Evolutionary conservation across 345 rosid genomes (phyloP).

Genomic region (Populus simonii): DNA sequence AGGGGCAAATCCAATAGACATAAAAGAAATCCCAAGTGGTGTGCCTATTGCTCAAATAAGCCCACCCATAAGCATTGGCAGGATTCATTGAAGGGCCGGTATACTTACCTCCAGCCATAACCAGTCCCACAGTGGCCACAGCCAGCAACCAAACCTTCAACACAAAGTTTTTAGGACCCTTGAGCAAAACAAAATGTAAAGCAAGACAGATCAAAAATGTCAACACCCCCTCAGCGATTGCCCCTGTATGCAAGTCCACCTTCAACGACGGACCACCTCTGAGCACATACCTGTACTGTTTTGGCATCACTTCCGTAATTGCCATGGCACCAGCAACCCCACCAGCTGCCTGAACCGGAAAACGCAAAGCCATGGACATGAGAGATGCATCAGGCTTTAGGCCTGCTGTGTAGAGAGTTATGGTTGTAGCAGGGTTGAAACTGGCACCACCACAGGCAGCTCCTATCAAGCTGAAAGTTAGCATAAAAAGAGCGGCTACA

Average conservation of each 20-base stretch:
- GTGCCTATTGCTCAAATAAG: constrained; percentile 19
- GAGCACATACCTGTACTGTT: constrained; percentile 3
- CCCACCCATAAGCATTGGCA: constrained; percentile 31
- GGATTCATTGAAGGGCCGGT: constrained; percentile 30
- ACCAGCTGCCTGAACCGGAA: constrained; percentile 32
- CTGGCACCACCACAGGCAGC: constrained; percentile 27
- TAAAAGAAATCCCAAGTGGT: constrained; percentile 27
- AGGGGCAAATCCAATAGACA: constrained; percentile 28
- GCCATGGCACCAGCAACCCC: constrained; percentile 20
- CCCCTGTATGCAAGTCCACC: constrained; percentile 26
- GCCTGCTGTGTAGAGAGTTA: constrained; percentile 21
- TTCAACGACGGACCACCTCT: constrained; percentile 26
- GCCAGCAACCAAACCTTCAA: constrained; percentile 19
- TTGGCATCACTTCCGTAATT: constrained; percentile 14
- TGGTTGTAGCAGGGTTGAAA: constrained; percentile 27
- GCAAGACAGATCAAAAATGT: constrained; percentile 12
- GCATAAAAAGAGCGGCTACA: constrained; percentile 15
- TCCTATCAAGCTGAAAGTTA: constrained; percentile 24
- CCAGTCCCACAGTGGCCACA: constrained; percentile 1
- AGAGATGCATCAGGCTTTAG: constrained; percentile 30
- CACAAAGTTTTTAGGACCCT: constrained; percentile 13
- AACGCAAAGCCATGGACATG: constrained; percentile 33
- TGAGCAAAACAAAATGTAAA: constrained; percentile 4
- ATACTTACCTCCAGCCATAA: constrained; percentile 8
- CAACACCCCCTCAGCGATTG: constrained; percentile 20